Base-by-base conservation (phyloP, 768 basidiomycete species). In the Mycena sanguinolenta region DNA sequence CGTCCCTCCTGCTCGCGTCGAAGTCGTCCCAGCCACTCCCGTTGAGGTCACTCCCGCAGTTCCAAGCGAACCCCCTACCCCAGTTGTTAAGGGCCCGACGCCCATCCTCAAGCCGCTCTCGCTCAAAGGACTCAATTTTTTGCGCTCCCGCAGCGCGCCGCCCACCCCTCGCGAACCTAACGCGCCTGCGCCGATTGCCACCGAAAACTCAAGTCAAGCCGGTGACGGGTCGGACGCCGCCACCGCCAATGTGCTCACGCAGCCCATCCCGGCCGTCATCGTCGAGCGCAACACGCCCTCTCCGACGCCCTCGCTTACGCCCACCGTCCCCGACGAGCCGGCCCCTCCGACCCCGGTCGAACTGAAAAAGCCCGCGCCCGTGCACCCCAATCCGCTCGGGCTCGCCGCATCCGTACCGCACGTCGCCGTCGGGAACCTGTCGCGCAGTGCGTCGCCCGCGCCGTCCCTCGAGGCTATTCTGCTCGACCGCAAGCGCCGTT, bases 391-490 rank as follows among this genome's bases (percentile, higher is more conserved):
- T 53, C 44, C 66, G 9, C 63, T 50, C 25, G 65, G 69, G 3
- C 42, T 76, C 46, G 57, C 73, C 19, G 65, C 75, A 39, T 63
- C 74, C 53, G 46, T 67, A 2, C 78, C 84, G 12, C 67, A 69
- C n/a, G n/a, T n/a, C n/a, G n/a, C n/a, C 28, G 57, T 69, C 17
- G 65, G 42, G 12, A 50, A 28, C 42, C 54, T 32, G 28, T 62
- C 64, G 19, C 81, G 83, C 14, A 81, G 82, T 69, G 73, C 79
- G 9, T 86, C 88, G 8, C 88, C 89, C n/a, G 83, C 84, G 5
- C 85, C 88, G 13, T 86, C 90, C 38, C 82, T 93, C 19, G 92
- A 93, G 75, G 91, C 91, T 1, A 84, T 93, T 52, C 75, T 92
- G 50, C 76, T 91, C 62, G 90, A 92, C 63, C 87, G 92, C 74